These are phyloP conservation scores for Daldinia bambusicola DNA, from an alignment of 495 filamentous ascomycete genomes.

Conservation along the genomic window DNA sequence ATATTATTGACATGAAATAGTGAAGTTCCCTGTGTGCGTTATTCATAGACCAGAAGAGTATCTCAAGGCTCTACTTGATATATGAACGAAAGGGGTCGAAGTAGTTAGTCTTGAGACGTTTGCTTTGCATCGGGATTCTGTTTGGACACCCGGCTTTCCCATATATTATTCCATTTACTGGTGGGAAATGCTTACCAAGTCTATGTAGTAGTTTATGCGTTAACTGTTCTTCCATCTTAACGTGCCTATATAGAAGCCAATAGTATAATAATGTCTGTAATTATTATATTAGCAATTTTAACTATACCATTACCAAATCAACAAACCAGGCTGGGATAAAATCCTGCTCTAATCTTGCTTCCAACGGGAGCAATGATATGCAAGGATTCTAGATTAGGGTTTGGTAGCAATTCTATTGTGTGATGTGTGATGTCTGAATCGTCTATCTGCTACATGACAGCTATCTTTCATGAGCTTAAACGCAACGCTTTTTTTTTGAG, in stretches of 20 bases:
- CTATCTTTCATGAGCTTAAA: conserved; percentile 30
- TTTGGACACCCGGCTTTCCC: background rate
- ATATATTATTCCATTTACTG: background rate
- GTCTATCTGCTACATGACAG: conserved; percentile 32
- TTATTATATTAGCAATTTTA: conserved; percentile 8
- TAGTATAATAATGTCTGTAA: background rate
- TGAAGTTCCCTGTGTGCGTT: too few relatives aligned
- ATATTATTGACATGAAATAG: too few relatives aligned
- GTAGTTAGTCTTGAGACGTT: background rate
- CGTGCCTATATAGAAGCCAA: background rate
- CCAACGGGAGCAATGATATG: conserved; percentile 1
- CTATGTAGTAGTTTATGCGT: background rate
- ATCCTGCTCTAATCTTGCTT: background rate
- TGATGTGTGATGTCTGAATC: conserved; percentile 9
- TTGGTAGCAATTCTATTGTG: conserved; percentile 29
- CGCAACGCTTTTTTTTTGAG: conserved; percentile 28
- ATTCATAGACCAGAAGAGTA: too few relatives aligned
- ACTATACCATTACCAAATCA: conserved; percentile 3
- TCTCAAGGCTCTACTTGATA: too few relatives aligned
- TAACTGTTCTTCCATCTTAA: background rate
- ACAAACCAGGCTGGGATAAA: conserved; percentile 1
- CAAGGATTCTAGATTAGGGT: background rate
- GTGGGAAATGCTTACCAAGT: background rate
- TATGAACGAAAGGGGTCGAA: too few relatives aligned
- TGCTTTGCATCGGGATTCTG: background rate